A percentile compares a stretch with the other conserved stretches of the same genome.
phyloP scores from a whole-genome alignment of 2,329 filamentous ascomycete genomes.

The Madurella mycetomatis region DNA sequence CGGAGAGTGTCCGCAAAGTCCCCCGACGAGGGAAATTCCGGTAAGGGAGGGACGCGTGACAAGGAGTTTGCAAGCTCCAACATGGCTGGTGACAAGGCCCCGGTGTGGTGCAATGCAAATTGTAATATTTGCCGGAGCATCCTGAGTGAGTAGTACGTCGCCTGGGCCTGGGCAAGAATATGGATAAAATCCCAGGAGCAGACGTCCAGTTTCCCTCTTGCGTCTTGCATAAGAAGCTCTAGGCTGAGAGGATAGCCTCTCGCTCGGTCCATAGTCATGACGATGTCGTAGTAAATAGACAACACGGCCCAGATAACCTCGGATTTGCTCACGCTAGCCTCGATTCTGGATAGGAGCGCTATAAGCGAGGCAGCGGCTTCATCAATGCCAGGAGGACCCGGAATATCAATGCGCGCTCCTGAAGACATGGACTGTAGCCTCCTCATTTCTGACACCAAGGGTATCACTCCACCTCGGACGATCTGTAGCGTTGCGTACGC shows the following conservation, averaged over 20 bases:
- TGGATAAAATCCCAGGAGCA: conserved; percentile 57
- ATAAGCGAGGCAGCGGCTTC: conserved; percentile 26
- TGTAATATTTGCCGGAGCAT: conserved; percentile 49
- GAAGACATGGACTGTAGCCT: conserved; percentile 31
- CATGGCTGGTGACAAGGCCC: not conserved
- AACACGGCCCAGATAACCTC: conserved; percentile 33
- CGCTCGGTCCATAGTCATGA: conserved; percentile 30
- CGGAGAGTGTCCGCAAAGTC: conserved; percentile 17
- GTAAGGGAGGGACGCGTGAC: conserved; percentile 16
- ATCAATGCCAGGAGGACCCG: conserved; percentile 18
- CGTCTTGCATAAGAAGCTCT: conserved; percentile 28
- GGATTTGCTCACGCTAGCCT: conserved; percentile 7
- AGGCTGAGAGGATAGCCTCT: conserved; percentile 30
- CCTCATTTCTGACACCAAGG: conserved; percentile 36
- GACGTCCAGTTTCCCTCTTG: conserved; percentile 29
- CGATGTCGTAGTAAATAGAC: conserved; percentile 35
- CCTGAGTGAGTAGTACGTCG: conserved; percentile 57
- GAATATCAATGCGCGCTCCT: conserved; percentile 32
- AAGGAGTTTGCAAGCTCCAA: conserved; percentile 1
- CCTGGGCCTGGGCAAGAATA: conserved; percentile 56
- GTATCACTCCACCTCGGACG: conserved; percentile 8
- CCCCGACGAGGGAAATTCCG: conserved; percentile 14
- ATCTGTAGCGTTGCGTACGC: conserved; percentile 36
- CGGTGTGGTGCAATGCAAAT: conserved; percentile 24
- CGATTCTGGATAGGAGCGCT: conserved; percentile 25